Evolutionary conservation across 73 alveolate genomes (phyloP), one percentile per base, ranked within the genome.

Genomic region (Blepharisma stoltei): DNA sequence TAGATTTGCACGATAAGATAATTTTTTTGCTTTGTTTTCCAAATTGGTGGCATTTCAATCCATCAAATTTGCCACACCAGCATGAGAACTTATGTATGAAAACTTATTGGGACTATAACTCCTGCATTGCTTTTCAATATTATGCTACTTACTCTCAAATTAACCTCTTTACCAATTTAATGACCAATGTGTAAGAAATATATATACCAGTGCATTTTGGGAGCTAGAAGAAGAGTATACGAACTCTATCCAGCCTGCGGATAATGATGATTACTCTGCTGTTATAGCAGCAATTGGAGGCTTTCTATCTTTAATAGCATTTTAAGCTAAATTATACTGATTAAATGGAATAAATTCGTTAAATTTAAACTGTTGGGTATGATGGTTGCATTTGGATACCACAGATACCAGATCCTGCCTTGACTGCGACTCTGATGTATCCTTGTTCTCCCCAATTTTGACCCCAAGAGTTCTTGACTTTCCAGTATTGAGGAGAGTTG

Each of bases 381-480:
- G 41, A 32, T 32, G 41, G 41, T 3, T 32, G 41, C 41, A 32
- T 32, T 32, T 32, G 41, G 41, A 32, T 32, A 32, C 41, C 41
- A 32, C 41, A 32, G 41, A 32, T 32, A 1, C 85, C 92, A 21
- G 84, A 83, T 14, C 92, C 81, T 49, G 88, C 70, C 71, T 85
- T 85, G 67, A 87, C 92, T 18, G 67, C 54, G 55, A 95, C 79
- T 82, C 87, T 88, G 89, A 90, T 81, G 92, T 86, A 94, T 25
- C 99, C 99, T 23, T 67, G 48, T 11, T 81, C 97, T 46, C 99
- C 99, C 98, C 98, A 95, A 55, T 83, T 6, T 23, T 95, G 67
- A 45, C 99, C 98, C 97, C 97, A 95, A 37, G 98, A 92, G 92
- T 95, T 95, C 92, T 86, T 92, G 84, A 92, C 88, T 81, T 80